Evolutionary conservation across 805 yeast genomes (phyloP).

Genomic region (Suhomyces xylopsoci): DNA sequence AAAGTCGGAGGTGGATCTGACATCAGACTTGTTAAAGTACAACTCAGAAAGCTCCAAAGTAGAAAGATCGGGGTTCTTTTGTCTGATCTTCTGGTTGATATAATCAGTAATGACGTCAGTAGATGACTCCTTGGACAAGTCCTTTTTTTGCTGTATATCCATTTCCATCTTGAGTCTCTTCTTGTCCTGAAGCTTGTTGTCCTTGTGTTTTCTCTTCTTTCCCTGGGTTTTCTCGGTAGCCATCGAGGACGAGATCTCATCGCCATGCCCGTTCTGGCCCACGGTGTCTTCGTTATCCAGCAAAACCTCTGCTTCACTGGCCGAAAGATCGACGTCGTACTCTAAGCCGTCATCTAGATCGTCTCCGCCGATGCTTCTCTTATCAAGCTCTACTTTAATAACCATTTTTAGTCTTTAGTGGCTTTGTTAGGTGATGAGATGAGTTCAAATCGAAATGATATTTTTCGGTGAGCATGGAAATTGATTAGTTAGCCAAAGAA

Average conservation of each 20-base stretch:
- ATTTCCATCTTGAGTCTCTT: conserved; percentile 66
- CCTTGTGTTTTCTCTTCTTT: conserved; percentile 21
- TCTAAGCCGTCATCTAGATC: conserved; percentile 78
- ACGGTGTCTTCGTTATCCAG: conserved; percentile 20
- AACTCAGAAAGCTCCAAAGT: conserved; percentile 71
- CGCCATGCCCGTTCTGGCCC: conserved; percentile 5
- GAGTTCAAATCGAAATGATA: background rate
- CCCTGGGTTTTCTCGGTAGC: conserved; percentile 9
- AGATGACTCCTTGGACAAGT: conserved; percentile 47
- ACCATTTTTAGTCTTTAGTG: background rate
- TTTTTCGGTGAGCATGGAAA: background rate
- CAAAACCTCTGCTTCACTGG: conserved; percentile 15
- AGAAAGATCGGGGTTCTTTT: conserved; percentile 62
- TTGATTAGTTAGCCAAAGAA: background rate
- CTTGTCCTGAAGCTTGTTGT: conserved; percentile 55
- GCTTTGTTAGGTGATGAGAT: background rate
- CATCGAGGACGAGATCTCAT: background rate
- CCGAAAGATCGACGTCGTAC: conserved; percentile 48
- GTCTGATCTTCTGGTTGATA: conserved; percentile 59
- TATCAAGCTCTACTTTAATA: background rate
- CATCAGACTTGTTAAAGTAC: conserved; percentile 52
- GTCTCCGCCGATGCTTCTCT: conserved; percentile 33
- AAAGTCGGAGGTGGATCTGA: conserved; percentile 62
- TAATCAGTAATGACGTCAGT: conserved; percentile 66
- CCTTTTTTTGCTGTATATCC: conserved; percentile 56